Base-by-base conservation (phyloP, 345 rosid species). In the Aquilaria yunnanensis region DNA sequence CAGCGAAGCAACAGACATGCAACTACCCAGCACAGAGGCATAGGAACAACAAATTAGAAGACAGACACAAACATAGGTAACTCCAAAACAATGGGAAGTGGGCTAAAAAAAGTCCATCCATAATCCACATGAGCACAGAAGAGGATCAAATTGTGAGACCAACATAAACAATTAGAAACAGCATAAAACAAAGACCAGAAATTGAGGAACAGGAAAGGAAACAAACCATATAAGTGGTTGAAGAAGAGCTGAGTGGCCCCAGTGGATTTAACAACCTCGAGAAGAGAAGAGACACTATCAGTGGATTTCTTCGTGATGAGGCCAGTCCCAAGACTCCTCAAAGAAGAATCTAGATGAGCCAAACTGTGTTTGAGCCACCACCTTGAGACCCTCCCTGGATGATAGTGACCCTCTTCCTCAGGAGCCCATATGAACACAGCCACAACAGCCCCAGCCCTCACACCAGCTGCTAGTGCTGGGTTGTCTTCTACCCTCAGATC, bases 331-430 rank as follows among this genome's bases (percentile, higher is more conserved):
- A 94, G 88, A 60, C 92, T 88, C 59, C 86, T 83, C 72, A 94
- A 78, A 67, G 97, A 88, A 46, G 96, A 94, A 59, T 88, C 92
- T 55, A 94, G 92, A 71, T 90, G 85, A 69, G 88, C 84, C 74
- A 94, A 81, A 70, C 99, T 94, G 37, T 94, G 81, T 82, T 94
- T 94, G 53, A 94, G 87, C 99, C 97, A 94, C 99, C 99, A 94
- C 75, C 97, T 83, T 9, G 99, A 94, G 13, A 94, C 99, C 70
- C 99, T 88, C 47, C 99, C 97, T 34, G 99, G 99, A 45, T 82
- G 68, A 66, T 32, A 94, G 62, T 79, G 75, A 46, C 97, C 99
- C 73, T 94, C 99, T 74, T 94, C 99, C 68, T 90, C 99, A 46
- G 97, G 96, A 34, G 97, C 89, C 97, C 97, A 93, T 33, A 93